Percentiles rank a stretch among this genome's conserved stretches.
Evolutionary conservation across 805 yeast species (phyloP).

Genomic region (Cyberlindnera mycetangii): DNA sequence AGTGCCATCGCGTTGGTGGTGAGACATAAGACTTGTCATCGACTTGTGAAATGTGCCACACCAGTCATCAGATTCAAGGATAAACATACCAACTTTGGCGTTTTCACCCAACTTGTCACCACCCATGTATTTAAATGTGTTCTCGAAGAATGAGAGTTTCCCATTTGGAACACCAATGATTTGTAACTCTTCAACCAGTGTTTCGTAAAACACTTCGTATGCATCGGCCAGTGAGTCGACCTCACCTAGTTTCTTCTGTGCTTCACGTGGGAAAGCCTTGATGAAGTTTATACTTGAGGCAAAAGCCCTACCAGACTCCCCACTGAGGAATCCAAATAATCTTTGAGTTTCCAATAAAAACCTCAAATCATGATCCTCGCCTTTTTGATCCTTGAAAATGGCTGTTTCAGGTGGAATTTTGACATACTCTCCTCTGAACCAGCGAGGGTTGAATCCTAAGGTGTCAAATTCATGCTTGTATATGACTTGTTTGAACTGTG

Average conservation of each 20-base stretch:
- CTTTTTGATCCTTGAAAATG: conserved; percentile 18
- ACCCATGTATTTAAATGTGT: background rate
- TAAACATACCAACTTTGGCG: conserved; percentile 28
- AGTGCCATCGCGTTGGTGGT: conserved; percentile 25
- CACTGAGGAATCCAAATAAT: conserved; percentile 36
- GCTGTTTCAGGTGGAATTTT: conserved; percentile 11
- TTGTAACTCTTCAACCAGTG: conserved; percentile 11
- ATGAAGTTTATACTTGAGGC: conserved; percentile 35
- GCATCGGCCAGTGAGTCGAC: conserved; percentile 22
- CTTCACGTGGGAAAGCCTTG: conserved; percentile 28
- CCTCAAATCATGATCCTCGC: conserved; percentile 25
- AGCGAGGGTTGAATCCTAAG: conserved; percentile 36
- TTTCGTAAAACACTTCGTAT: conserved; percentile 18
- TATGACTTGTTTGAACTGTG: conserved; percentile 32
- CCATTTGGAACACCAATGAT: conserved; percentile 2
- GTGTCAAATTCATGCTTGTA: conserved; percentile 31
- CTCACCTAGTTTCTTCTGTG: conserved; percentile 10
- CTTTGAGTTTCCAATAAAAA: conserved; percentile 38
- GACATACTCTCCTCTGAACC: conserved; percentile 36
- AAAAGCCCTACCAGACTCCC: conserved; percentile 35
- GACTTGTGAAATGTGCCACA: conserved; percentile 32
- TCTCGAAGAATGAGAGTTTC: conserved; percentile 10
- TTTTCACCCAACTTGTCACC: background rate
- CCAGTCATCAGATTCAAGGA: conserved; percentile 33
- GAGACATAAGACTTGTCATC: conserved; percentile 33